Evolutionary conservation across 169 alveolate genomes (phyloP).

Genomic region (Plasmodium chabaudi): DNA sequence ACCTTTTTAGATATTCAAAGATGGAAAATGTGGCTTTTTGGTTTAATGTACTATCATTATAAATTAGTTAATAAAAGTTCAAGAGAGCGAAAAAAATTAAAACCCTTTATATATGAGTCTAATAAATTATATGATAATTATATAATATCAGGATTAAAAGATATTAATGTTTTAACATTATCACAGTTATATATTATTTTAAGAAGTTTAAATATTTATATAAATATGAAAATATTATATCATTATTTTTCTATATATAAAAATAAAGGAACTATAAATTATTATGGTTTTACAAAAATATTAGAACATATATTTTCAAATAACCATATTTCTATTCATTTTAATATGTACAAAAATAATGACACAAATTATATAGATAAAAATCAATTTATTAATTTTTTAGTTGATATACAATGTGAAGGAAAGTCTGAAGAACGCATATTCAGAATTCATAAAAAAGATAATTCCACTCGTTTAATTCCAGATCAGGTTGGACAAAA

Average conservation of each 20-base stretch:
- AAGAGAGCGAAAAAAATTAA: conserved; percentile 35
- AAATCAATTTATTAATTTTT: conserved; percentile 53
- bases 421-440: conserved; percentile 69
- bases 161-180: conserved; percentile 64
- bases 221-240: conserved; percentile 72
- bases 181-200: conserved; percentile 72
- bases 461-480: neutral
- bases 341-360: conserved; percentile 61
- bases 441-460: conserved; percentile 9
- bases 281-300: conserved; percentile 74
- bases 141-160: conserved; percentile 73
- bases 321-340: conserved; percentile 47
- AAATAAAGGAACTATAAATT: conserved; percentile 70
- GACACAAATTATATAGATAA: conserved; percentile 46
- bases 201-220: conserved; percentile 72
- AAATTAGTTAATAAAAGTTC: conserved; percentile 67
- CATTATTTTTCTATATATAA: conserved; percentile 76
- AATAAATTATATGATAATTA: conserved; percentile 72
- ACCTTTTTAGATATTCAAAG: conserved; percentile 76
- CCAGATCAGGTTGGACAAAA: no score
- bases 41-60: conserved; percentile 74
- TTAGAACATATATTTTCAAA: conserved; percentile 75
- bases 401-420: conserved; percentile 72
- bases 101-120: conserved; percentile 54
- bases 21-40: conserved; percentile 78